These are phyloP conservation scores for Claviceps sp. DNA, from an alignment of 2,329 filamentous ascomycete species.

Conservation along the genomic window DNA sequence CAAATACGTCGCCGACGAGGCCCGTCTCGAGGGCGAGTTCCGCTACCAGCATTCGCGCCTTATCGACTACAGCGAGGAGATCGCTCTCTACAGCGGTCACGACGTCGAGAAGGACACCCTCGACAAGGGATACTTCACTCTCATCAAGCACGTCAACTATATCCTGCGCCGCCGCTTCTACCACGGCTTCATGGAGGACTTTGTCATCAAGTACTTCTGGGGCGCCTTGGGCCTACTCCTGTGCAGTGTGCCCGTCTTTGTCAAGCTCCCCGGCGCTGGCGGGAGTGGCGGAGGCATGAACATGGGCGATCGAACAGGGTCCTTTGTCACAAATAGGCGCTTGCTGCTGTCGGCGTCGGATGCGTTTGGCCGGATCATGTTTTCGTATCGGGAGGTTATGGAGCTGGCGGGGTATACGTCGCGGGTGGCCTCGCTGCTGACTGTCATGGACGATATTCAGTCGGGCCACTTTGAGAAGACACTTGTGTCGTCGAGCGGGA, in stretches of 20 bases:
- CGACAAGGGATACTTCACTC: constrained; percentile 96
- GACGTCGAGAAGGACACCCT: constrained; percentile 91
- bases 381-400: constrained; percentile 94
- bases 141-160: constrained; percentile 98
- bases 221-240: constrained; percentile 81
- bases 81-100: constrained; percentile 84
- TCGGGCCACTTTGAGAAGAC: constrained; percentile 92
- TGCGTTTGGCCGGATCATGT: constrained; percentile 92
- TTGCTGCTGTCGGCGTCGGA: constrained; percentile 90
- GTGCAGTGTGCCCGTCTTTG: constrained; percentile 90
- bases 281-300: constrained; percentile 35
- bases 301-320: constrained; percentile 60
- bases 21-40: constrained; percentile 88
- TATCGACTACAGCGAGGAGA: constrained; percentile 92
- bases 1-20: constrained; percentile 94
- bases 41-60: constrained; percentile 86
- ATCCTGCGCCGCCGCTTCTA: constrained; percentile 84
- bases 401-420: constrained; percentile 93
- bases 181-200: constrained; percentile 99
- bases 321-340: constrained; percentile 85
- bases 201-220: constrained; percentile 99
- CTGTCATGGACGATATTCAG: constrained; percentile 90
- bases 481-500: constrained; percentile 77
- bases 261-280: constrained; percentile 61
- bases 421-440: constrained; percentile 74